Conservation (phyloP, 176 grass and related monocot species). For the Oryza australiensis region DNA sequence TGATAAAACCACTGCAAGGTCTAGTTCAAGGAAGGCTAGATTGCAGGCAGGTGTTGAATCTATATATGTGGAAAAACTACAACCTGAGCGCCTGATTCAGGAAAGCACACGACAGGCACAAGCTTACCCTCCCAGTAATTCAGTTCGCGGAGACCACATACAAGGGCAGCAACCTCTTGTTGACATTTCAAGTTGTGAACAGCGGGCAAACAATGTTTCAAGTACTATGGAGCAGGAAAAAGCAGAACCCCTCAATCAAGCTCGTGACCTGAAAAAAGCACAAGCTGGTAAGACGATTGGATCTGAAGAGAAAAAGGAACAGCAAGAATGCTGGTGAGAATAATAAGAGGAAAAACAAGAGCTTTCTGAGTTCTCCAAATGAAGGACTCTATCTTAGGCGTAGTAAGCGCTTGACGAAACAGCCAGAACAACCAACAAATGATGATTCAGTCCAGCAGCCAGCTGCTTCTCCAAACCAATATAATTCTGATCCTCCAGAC, state of each 20-base stretch:
- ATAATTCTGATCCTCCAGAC: conserved; percentile 34
- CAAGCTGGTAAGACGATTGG: conserved; percentile 25
- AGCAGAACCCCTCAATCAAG: not conserved
- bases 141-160: not conserved
- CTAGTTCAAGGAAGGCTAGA: conserved; percentile 10
- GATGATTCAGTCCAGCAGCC: conserved; percentile 28
- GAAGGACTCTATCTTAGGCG: conserved; percentile 30
- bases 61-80: conserved; percentile 5
- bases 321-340: conserved; percentile 6
- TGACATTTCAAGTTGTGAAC: not conserved
- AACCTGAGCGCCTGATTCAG: conserved; percentile 9
- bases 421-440: conserved; percentile 16
- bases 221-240: conserved; percentile 7
- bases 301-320: conserved; percentile 27
- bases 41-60: conserved; percentile 3
- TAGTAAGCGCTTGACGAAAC: conserved; percentile 32
- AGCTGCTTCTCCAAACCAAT: conserved; percentile 23
- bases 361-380: conserved; percentile 21
- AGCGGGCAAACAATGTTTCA: conserved; percentile 1
- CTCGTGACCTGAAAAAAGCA: not conserved
- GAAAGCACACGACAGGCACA: conserved; percentile 1
- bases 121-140: not conserved
- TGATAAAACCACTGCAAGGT: not conserved
- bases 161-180: conserved; percentile 8
- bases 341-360: conserved; percentile 24